Base-by-base conservation (phyloP, 2,329 filamentous ascomycete species). In the Hymenoscyphus infarciens region DNA sequence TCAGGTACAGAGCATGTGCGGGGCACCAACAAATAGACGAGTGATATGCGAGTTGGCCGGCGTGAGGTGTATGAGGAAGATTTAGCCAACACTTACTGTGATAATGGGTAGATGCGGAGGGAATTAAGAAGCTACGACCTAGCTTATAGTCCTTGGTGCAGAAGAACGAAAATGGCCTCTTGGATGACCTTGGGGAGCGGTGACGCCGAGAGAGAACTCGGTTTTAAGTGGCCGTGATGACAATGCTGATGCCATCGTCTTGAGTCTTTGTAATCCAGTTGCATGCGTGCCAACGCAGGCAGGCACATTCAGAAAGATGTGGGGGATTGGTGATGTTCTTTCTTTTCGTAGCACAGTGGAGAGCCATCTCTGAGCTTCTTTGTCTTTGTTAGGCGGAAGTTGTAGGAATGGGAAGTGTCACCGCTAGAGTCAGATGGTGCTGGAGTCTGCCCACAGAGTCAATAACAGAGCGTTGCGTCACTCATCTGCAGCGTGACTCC, bases 221-320 rank as follows among this genome's bases (percentile, higher is more conserved):
- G 42, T 10, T 49, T 27, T 27, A 27, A 27, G 25, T 27, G 25
- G 25, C 25, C 25, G 19, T 49, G 54, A 56, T 56, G 54, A 56
- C 54, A n/a, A 56, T 35, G 54, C 29, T 33, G 54, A 49, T 49
- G 42, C 42, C 19, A 49, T 49, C n/a, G 29, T 56, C 10, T 19
- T 19, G 35, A n/a, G 8, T 5, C 38, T 59, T 59, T 59, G 57
- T 59, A 49, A 49, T 59, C 57, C 38, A 31, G 57, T 49, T 59
- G 57, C 57, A 22, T 59, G 57, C 57, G 19, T 31, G 57, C 42
- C 42, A 49, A 7, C 19, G 39, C 39, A 19, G 39, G 39, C 39
- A 42, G 16, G n/a, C 25, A n/a, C 39, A 42, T n/a, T n/a, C 16
- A 42, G 7, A 16, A 19, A 31, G 29, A 31, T 31, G 29, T 31